Base-by-base conservation (phyloP, 2,329 filamentous ascomycete species). In the Diplodia corticola region DNA sequence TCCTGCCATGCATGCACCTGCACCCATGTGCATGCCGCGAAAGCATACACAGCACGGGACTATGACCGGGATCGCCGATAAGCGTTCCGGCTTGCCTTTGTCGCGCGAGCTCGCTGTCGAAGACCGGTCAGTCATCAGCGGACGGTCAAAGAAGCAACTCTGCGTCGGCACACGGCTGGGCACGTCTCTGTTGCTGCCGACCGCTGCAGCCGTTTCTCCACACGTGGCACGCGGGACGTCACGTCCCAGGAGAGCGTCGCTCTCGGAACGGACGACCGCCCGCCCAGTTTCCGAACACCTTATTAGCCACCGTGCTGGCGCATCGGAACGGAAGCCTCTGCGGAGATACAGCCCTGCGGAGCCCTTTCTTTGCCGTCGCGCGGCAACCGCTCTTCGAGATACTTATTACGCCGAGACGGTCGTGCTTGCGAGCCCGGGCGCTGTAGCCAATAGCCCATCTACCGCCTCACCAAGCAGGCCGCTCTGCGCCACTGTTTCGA, bases 81-180 rank as follows among this genome's bases (percentile, higher is more conserved):
- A 46, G 22, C 35, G 35, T 26, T 7, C 54, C 54, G 46, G n/a
- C 13, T 17, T 15, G 20, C 12, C 15, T 48, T 26, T 28, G 54
- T 26, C 22, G 24, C 22, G 10, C 37, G 24, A 20, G 53, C 26
- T 17, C 20, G 10, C 20, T 5, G 20, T 44, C 17, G 26, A 49
- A 61, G 57, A 61, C 55, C 37, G 55, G 55, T 60, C 55, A 60
- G 55, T 24, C 37, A 20, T 26, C 55, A 13, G n/a, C 37, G 37
- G 37, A 40, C 37, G 17, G 22, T 33, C n/a, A 40, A 13, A 37
- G 53, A 37, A 5, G 20, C 35, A 37, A 33, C 17, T 28, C 37
- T 17, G 44, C 15, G 54, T 54, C 30, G 13, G 51, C 28, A 28
- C n/a, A 37, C 33, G 10, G 15, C 7, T 10, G 10, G 20, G 55